Conservation (phyloP, 2,329 filamentous ascomycete genomes). For the Alternaria triticimaculans region DNA sequence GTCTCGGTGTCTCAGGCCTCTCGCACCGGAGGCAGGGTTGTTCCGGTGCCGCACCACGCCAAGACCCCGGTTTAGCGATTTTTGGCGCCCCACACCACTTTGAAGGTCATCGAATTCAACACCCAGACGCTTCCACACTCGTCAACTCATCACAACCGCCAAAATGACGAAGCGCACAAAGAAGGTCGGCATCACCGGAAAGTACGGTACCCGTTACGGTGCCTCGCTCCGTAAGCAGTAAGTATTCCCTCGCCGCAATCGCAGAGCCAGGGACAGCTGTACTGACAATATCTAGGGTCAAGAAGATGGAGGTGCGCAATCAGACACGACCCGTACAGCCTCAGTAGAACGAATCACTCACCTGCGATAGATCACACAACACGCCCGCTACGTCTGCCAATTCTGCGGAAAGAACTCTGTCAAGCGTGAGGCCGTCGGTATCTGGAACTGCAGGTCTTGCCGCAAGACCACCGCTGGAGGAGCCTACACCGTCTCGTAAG, state of each 20-base stretch:
- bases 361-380: conserved; percentile 76
- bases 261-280: neutral
- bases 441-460: conserved; percentile 97
- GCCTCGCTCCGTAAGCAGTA: conserved; percentile 94
- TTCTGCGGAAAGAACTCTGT: conserved; percentile 94
- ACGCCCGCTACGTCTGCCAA: conserved; percentile 93
- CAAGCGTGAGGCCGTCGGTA: conserved; percentile 87
- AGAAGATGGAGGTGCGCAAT: conserved; percentile 84
- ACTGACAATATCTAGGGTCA: conserved; percentile 60
- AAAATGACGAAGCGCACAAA: conserved; percentile 62
- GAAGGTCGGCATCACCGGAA: conserved; percentile 94
- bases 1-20: neutral
- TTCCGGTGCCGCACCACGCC: conserved; percentile 11
- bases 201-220: conserved; percentile 98
- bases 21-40: conserved; percentile 10
- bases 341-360: conserved; percentile 27
- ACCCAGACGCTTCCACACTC: conserved; percentile 25
- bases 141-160: conserved; percentile 44
- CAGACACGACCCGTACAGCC: conserved; percentile 5
- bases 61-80: conserved; percentile 13
- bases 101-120: conserved; percentile 9
- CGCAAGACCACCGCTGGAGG: conserved; percentile 92
- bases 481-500: conserved; percentile 96
- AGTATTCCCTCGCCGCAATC: neutral
- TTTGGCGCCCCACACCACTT: conserved; percentile 8